These are phyloP conservation scores for Poteriospumella lacustris DNA, from an alignment of 108 stramenopile genomes.

Conservation along the genomic window DNA sequence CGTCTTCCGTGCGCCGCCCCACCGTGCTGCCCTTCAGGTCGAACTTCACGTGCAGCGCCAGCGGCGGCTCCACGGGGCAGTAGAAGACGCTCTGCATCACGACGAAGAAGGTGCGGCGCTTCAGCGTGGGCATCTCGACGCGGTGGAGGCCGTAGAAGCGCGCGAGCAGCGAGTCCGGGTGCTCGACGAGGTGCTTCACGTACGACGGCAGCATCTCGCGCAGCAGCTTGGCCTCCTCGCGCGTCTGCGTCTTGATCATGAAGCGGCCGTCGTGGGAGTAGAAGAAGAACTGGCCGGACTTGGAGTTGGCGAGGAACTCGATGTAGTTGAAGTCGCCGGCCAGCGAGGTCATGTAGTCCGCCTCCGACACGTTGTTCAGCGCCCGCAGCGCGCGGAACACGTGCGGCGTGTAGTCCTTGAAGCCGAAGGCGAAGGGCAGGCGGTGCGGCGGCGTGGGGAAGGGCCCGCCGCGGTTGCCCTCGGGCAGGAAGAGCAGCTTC, in stretches of 20 bases:
- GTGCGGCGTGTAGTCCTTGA: conserved; percentile 78
- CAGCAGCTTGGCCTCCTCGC: conserved; percentile 36
- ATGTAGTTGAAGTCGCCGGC: conserved; percentile 95
- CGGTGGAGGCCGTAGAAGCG: conserved; percentile 45
- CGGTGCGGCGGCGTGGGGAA: conserved; percentile 83
- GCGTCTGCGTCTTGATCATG: conserved; percentile 46
- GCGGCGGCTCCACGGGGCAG: neutral
- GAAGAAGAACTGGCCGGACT: conserved; percentile 97
- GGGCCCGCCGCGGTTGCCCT: conserved; percentile 55
- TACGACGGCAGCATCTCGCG: conserved; percentile 34
- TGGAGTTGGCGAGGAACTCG: conserved; percentile 96
- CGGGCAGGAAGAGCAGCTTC: conserved; percentile 82
- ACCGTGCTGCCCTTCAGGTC: conserved; percentile 45
- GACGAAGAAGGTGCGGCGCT: conserved; percentile 33
- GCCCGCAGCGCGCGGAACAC: conserved; percentile 79
- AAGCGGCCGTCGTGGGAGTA: conserved; percentile 86
- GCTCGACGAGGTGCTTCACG: conserved; percentile 32
- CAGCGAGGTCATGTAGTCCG: conserved; percentile 83
- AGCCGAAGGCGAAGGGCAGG: conserved; percentile 90
- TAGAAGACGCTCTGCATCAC: conserved; percentile 42
- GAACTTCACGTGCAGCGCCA: conserved; percentile 23
- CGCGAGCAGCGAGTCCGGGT: conserved; percentile 38
- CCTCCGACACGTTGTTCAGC: conserved; percentile 73
- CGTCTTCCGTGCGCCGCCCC: conserved; percentile 38
- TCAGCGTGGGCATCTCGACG: neutral